Percentiles rank a stretch among this genome's conserved stretches.
Evolutionary conservation across 768 basidiomycete species (phyloP).

Genomic region (Collybiopsis confluens): DNA sequence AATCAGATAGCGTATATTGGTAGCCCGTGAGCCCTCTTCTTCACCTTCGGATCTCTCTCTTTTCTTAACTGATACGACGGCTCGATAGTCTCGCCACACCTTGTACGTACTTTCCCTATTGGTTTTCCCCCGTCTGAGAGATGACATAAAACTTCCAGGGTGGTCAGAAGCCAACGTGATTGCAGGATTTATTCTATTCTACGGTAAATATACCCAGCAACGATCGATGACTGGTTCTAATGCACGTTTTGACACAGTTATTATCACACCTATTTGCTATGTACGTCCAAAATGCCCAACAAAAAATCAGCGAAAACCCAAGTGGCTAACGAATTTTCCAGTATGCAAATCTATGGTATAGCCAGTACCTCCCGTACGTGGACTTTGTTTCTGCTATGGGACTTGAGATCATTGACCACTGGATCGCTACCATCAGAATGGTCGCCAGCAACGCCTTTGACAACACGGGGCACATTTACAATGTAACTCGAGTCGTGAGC

Average conservation of each 20-base stretch:
- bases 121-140: slow-evolving; percentile 7
- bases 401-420: slow-evolving; percentile 18
- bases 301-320: too few relatives aligned
- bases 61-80: slow-evolving; percentile 8
- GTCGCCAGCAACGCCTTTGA: slow-evolving; percentile 55
- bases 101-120: slow-evolving; percentile 26
- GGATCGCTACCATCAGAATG: slow-evolving; percentile 24
- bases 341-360: slow-evolving; percentile 55
- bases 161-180: slow-evolving; percentile 52
- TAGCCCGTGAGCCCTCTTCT: slow-evolving; percentile 43
- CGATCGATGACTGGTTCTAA: background rate
- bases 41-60: slow-evolving; percentile 4
- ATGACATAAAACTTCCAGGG: slow-evolving; percentile 29
- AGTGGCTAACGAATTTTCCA: slow-evolving; percentile 18
- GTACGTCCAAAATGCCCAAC: too few relatives aligned
- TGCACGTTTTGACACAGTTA: slow-evolving; percentile 28
- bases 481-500: slow-evolving; percentile 37
- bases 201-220: slow-evolving; percentile 24
- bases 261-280: slow-evolving; percentile 47
- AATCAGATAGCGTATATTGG: slow-evolving; percentile 67
- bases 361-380: slow-evolving; percentile 55
- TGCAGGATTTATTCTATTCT: slow-evolving; percentile 40
- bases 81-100: slow-evolving; percentile 41
- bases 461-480: slow-evolving; percentile 48
- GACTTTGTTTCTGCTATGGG: slow-evolving; percentile 11